These are phyloP conservation scores for Porogramme epimiltina DNA, from an alignment of 1,284 basidiomycete genomes.

Conservation along the genomic window DNA sequence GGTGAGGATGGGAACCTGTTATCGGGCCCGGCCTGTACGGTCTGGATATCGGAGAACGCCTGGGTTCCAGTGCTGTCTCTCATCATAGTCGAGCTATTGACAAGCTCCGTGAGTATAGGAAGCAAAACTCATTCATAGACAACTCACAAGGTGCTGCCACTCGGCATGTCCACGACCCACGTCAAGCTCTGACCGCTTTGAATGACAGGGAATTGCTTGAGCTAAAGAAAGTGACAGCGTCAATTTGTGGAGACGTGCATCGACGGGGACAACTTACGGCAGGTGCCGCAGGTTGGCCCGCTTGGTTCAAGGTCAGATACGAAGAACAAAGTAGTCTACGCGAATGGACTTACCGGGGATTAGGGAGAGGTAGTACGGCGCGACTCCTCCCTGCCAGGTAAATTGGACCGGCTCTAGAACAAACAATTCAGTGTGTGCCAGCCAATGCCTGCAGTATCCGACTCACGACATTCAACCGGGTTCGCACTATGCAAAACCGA, in stretches of 20 bases:
- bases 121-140: neutral
- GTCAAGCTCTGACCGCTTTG: constrained; percentile 50
- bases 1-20: constrained; percentile 34
- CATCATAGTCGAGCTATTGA: constrained; percentile 47
- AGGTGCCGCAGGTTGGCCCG: constrained; percentile 53
- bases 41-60: constrained; percentile 59
- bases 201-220: constrained; percentile 52
- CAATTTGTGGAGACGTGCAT: neutral
- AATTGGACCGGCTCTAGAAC: constrained; percentile 58
- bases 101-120: neutral
- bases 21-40: constrained; percentile 46
- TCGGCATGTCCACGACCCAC: constrained; percentile 62
- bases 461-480: constrained; percentile 58
- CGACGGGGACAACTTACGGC: constrained; percentile 45
- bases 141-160: constrained; percentile 58
- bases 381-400: constrained; percentile 53
- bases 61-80: constrained; percentile 62
- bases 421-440: neutral
- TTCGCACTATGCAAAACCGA: constrained; percentile 32
- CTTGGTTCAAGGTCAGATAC: too few species aligned
- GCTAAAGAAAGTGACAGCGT: constrained; percentile 32
- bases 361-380: constrained; percentile 69
- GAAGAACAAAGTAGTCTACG: too few species aligned
- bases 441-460: neutral
- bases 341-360: constrained; percentile 61